phyloP scores from a whole-genome alignment of 2,329 filamentous ascomycete species.

The Chaetomiaceae sp. region DNA sequence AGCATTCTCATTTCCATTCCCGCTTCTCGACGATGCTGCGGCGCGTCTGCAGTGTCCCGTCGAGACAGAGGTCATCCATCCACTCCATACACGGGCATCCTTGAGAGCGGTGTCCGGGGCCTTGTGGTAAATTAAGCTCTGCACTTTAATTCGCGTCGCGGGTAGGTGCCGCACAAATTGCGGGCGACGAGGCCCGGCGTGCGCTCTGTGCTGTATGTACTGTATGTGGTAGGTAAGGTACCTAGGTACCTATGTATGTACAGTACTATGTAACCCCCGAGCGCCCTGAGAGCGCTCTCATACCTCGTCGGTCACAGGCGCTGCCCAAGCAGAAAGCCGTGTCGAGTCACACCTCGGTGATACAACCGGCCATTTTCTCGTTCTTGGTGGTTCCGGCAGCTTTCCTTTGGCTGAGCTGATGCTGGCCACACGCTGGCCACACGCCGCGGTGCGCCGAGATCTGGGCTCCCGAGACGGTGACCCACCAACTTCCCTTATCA shows the following conservation, averaged over 20 bases:
- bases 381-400: constrained; percentile 3
- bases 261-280: no score
- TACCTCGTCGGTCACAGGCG: no score
- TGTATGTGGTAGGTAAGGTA: no score
- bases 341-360: constrained; percentile 2
- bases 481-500: constrained; percentile 11
- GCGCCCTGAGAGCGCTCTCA: no score
- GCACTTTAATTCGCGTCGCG: neutral
- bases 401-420: neutral
- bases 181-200: no score
- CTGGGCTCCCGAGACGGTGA: neutral
- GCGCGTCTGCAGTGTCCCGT: neutral
- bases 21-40: neutral
- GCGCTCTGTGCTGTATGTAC: no score
- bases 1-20: neutral
- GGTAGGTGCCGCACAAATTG: neutral
- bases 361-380: constrained; percentile 1
- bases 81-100: neutral
- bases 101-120: neutral
- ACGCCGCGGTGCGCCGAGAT: neutral
- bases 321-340: no score
- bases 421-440: no score
- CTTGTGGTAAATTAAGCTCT: neutral
- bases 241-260: no score
- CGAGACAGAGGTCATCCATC: neutral